These are phyloP conservation scores for Tardiomyces depauwii DNA, from an alignment of 1,139 yeast genomes.

Conservation along the genomic window DNA sequence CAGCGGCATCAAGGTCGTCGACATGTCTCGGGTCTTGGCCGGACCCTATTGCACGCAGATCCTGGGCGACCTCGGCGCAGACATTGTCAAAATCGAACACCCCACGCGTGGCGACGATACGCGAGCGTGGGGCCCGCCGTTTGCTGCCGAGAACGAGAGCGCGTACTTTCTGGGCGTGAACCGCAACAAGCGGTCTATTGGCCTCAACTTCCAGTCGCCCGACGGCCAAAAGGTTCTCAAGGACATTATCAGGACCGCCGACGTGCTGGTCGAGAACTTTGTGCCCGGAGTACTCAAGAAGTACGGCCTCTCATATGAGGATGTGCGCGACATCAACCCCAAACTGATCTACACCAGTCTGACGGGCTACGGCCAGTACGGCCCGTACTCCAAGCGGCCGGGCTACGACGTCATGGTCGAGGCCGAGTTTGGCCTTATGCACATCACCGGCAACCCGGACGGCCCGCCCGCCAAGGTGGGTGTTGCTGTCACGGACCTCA, in stretches of 20 bases:
- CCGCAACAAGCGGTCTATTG: constrained; percentile 30
- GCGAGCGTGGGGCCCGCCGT: constrained; percentile 36
- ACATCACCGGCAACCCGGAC: constrained; percentile 31
- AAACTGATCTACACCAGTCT: constrained; percentile 29
- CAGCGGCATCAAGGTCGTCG: constrained; percentile 27
- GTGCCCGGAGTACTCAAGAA: constrained; percentile 30
- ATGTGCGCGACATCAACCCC: constrained; percentile 19
- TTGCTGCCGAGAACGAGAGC: constrained; percentile 24
- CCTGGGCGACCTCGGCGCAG: constrained; percentile 34
- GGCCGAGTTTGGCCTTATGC: constrained; percentile 36
- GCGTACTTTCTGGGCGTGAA: constrained; percentile 31
- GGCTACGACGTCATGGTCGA: constrained; percentile 37
- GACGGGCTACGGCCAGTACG: constrained; percentile 32
- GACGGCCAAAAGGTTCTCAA: constrained; percentile 25
- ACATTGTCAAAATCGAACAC: constrained; percentile 32
- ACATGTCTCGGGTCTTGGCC: constrained; percentile 32
- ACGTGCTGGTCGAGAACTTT: constrained; percentile 32
- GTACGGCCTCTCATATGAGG: constrained; percentile 27
- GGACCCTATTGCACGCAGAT: constrained; percentile 34
- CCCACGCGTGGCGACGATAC: constrained; percentile 35
- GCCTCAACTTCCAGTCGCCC: constrained; percentile 26
- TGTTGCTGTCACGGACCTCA: constrained; percentile 33
- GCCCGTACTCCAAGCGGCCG: constrained; percentile 27
- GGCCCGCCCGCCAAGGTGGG: constrained; percentile 35
- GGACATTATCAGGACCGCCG: constrained; percentile 23